These are phyloP conservation scores for Anastatica hierochuntica DNA, from an alignment of 345 rosid species.

Conservation along the genomic window DNA sequence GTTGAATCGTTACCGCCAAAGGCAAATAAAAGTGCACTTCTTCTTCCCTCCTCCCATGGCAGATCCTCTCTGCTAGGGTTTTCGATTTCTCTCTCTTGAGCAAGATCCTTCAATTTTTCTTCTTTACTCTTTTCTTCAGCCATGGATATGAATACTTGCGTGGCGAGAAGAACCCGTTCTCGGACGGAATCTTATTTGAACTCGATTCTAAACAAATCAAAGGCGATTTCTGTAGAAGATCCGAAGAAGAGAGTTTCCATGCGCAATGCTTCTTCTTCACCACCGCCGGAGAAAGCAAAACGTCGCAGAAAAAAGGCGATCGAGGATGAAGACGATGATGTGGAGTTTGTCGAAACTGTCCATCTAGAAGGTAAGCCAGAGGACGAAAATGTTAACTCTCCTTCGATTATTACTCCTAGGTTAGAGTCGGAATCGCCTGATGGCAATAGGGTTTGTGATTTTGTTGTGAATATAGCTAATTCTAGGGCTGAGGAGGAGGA, in stretches of 20 bases:
- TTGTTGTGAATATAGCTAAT: too few species aligned
- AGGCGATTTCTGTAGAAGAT: constrained; percentile 2
- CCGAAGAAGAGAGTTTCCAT: background rate
- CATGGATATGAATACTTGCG: constrained; percentile 25
- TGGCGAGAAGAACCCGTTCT: constrained; percentile 26
- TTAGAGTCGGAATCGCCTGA: background rate
- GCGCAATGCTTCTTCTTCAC: background rate
- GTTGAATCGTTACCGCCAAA: constrained; percentile 30
- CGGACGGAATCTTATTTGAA: constrained; percentile 13
- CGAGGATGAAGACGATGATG: background rate
- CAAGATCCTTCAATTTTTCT: background rate
- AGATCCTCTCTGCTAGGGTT: constrained; percentile 16
- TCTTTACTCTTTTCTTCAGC: background rate
- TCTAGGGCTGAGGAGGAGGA: too few species aligned
- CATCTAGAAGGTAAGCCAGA: constrained; percentile 1
- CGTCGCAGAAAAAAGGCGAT: background rate
- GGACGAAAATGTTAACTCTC: background rate
- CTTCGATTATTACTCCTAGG: constrained; percentile 4
- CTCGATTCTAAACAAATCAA: background rate
- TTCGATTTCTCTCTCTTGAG: background rate
- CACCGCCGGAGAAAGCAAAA: background rate
- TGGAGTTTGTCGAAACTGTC: background rate
- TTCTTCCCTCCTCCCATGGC: background rate
- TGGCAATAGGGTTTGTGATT: too few species aligned
- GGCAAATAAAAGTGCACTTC: background rate